Evolutionary conservation across 179 eudicot genomes (phyloP), one percentile per base, ranked within the genome.

Genomic region (Amaranthus tricolor): DNA sequence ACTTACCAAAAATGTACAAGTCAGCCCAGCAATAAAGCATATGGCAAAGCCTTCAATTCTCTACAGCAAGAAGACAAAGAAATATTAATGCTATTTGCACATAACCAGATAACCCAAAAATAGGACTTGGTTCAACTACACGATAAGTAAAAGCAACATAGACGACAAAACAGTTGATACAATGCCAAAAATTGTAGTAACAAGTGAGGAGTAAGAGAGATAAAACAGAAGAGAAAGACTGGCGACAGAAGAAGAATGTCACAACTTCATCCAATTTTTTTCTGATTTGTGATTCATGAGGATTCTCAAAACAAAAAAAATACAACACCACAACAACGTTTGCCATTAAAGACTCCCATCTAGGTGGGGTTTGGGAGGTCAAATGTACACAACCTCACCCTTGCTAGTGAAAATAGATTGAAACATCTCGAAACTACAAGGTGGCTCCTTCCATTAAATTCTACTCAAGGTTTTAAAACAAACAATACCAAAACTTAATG

Each of bases 1-100:
- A 78, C 98, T 84, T 85, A 94, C 98, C 97, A 94, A 76, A 77
- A 92, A 89, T 48, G 98, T 94, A 76, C 91, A 94, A 69, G 95
- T 76, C 59, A 94, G 70, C 76, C 98, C 98, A 73, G 97, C 82
- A 77, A 79, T 90, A 70, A 94, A 89, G 94, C 97, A 94, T 78
- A 86, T 88, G 54, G 69, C 97, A 84, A 94, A 94, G 21, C 98
- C 98, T 55, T 94, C 84, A 62, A 94, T 77, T 79, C 98, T 90
- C 98, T 94, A 93, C 65, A 59, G 49, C 79, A 54, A 66, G 45
- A 74, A 80, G 21, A 48, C 58, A 70, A 31, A 66, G 57, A 20
- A 45, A 61, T 56, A 49, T 76, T 7, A n/a, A 59, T 43, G 43
- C 40, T 48, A 20, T 7, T 62, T 63, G 48, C 13, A 51, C 13